These are phyloP conservation scores for Xylariaceae sp. DNA, from an alignment of 2,329 filamentous ascomycete species.

Conservation along the genomic window DNA sequence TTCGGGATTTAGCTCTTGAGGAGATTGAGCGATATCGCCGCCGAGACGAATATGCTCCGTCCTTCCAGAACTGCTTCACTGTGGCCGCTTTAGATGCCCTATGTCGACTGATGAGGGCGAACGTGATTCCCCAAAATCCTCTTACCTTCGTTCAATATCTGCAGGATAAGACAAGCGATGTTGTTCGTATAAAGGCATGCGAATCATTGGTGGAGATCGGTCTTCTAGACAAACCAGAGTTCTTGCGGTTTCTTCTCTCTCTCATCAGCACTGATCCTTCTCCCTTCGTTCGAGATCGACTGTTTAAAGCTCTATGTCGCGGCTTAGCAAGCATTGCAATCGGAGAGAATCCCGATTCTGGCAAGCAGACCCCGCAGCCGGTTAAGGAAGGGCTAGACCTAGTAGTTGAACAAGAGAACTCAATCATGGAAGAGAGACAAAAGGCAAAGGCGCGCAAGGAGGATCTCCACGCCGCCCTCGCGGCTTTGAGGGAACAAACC, in stretches of 20 bases:
- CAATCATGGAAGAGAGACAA: slow-evolving; percentile 51
- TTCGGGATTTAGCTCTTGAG: slow-evolving; percentile 59
- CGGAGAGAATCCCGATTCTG: slow-evolving; percentile 56
- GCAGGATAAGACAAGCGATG: slow-evolving; percentile 66
- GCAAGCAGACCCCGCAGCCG: slow-evolving; percentile 34
- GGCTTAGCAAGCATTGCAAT: slow-evolving; percentile 69
- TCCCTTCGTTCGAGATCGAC: slow-evolving; percentile 64
- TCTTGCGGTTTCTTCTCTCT: slow-evolving; percentile 63
- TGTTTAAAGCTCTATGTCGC: slow-evolving; percentile 64
- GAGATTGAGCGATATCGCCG: slow-evolving; percentile 71
- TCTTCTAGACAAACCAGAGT: slow-evolving; percentile 58
- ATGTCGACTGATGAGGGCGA: slow-evolving; percentile 66
- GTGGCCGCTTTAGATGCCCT: slow-evolving; percentile 67
- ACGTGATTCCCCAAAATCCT: slow-evolving; percentile 60
- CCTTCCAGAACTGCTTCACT: slow-evolving; percentile 72
- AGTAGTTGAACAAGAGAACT: slow-evolving; percentile 54
- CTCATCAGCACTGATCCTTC: slow-evolving; percentile 67
- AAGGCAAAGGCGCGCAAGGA: slow-evolving; percentile 55
- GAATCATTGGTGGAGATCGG: slow-evolving; percentile 69
- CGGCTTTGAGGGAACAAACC: slow-evolving; percentile 55
- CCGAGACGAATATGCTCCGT: slow-evolving; percentile 72
- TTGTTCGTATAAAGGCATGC: slow-evolving; percentile 70
- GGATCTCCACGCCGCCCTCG: slow-evolving; percentile 53
- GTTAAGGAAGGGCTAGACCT: slow-evolving; percentile 51
- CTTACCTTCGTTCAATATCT: slow-evolving; percentile 68